Conservation (phyloP, 805 yeast genomes). For the Hanseniaspora meyeri region DNA sequence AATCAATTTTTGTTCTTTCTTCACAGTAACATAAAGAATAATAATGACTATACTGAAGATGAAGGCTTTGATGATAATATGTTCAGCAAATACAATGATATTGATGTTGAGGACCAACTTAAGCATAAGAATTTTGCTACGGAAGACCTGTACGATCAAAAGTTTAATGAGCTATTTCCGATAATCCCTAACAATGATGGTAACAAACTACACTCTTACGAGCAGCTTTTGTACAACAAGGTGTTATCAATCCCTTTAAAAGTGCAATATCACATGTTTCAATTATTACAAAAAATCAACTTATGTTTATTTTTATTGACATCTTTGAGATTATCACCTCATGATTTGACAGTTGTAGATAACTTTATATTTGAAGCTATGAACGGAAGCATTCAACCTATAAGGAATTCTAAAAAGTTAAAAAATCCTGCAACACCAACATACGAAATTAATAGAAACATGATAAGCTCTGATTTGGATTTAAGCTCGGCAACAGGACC, state of each 20-base stretch:
- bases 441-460: constrained; percentile 1
- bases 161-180: constrained; percentile 14
- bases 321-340: constrained; percentile 67
- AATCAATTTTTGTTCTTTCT: constrained; percentile 11
- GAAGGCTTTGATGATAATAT: not conserved
- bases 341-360: constrained; percentile 77
- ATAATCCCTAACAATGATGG: constrained; percentile 20
- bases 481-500: not conserved
- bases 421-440: constrained; percentile 1
- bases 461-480: not conserved
- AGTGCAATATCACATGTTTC: constrained; percentile 32
- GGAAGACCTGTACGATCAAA: not conserved
- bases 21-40: constrained; percentile 1
- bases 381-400: constrained; percentile 30
- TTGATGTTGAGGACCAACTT: not conserved
- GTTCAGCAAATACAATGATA: not conserved
- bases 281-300: constrained; percentile 68
- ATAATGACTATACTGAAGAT: not conserved
- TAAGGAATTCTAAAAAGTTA: constrained; percentile 7
- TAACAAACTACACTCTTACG: not conserved
- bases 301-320: constrained; percentile 82
- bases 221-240: constrained; percentile 11
- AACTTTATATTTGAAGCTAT: constrained; percentile 77
- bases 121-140: not conserved
- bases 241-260: constrained; percentile 12